A percentile compares a stretch with the other conserved stretches of the same genome.
Conservation (phyloP, 768 basidiomycete species). For the Leccinum barrowsii region DNA sequence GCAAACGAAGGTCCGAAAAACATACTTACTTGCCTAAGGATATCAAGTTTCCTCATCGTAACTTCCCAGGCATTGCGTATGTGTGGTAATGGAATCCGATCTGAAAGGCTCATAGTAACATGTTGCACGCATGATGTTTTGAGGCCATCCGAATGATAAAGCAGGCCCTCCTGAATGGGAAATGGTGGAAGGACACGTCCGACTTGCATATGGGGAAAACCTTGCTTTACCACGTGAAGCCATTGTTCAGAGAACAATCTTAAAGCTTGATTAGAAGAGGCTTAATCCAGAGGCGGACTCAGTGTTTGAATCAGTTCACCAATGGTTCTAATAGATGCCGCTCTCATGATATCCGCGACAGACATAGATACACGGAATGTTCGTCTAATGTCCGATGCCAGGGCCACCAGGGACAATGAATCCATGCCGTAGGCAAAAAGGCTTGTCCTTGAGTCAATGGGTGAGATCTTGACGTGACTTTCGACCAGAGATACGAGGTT, state of each 20-base stretch:
- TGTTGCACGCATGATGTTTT: slow-evolving; percentile 44
- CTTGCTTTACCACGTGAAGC: slow-evolving; percentile 9
- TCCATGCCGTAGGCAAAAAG: slow-evolving; percentile 35
- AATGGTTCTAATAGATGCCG: slow-evolving; percentile 18
- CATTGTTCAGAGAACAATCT: slow-evolving; percentile 18
- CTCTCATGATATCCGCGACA: slow-evolving; percentile 32
- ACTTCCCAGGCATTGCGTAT: slow-evolving; percentile 36
- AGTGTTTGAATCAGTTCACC: slow-evolving; percentile 13
- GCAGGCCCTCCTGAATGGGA: slow-evolving; percentile 45
- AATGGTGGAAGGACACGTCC: slow-evolving; percentile 39
- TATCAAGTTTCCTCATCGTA: slow-evolving; percentile 24
- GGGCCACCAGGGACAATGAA: slow-evolving; percentile 24
- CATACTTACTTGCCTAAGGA: slow-evolving; percentile 23
- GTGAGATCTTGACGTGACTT: slow-evolving; percentile 16
- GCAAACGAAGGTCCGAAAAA: not conserved
- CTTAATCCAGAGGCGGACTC: not conserved
- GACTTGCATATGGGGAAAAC: not conserved
- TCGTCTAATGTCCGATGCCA: slow-evolving; percentile 24
- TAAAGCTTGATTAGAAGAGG: not conserved
- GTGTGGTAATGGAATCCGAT: slow-evolving; percentile 14
- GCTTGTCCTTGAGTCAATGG: slow-evolving; percentile 20
- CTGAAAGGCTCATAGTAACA: slow-evolving; percentile 32
- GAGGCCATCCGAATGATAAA: slow-evolving; percentile 38
- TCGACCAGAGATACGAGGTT: slow-evolving; percentile 35
- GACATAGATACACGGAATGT: slow-evolving; percentile 16